Evolutionary conservation across 805 yeast genomes (phyloP).

Genomic region (Suhomyces xylopsoci): DNA sequence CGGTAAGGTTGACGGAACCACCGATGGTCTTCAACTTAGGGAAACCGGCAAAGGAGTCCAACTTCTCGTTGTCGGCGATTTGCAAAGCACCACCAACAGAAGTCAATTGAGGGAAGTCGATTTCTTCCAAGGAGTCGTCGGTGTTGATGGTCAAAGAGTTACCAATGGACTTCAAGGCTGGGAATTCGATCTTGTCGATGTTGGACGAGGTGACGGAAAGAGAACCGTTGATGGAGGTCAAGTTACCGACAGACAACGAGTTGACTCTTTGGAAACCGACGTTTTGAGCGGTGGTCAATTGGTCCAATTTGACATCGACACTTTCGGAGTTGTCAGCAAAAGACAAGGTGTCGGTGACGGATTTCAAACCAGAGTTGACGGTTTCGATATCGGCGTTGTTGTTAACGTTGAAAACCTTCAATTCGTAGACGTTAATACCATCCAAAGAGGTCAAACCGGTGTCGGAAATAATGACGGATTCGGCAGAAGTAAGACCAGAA

Average conservation of each 20-base stretch:
- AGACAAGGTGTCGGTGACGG: slow-evolving; percentile 71
- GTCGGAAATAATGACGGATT: slow-evolving; percentile 67
- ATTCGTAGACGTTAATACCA: slow-evolving; percentile 54
- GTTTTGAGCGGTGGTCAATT: slow-evolving; percentile 82
- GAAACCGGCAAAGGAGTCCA: slow-evolving; percentile 69
- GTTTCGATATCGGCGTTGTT: slow-evolving; percentile 80
- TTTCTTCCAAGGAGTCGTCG: slow-evolving; percentile 67
- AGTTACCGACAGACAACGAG: slow-evolving; percentile 64
- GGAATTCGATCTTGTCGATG: slow-evolving; percentile 52
- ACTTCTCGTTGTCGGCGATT: slow-evolving; percentile 78
- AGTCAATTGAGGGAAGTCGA: slow-evolving; percentile 68
- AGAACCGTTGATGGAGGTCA: slow-evolving; percentile 75
- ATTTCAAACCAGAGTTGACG: slow-evolving; percentile 66
- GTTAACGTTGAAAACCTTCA: slow-evolving; percentile 70
- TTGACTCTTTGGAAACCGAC: slow-evolving; percentile 79
- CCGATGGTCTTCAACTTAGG: slow-evolving; percentile 67
- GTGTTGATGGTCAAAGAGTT: slow-evolving; percentile 73
- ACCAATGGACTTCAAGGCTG: slow-evolving; percentile 63
- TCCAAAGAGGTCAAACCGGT: slow-evolving; percentile 65
- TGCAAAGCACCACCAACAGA: slow-evolving; percentile 91
- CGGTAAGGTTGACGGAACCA: slow-evolving; percentile 83
- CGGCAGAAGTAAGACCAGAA: slow-evolving; percentile 69
- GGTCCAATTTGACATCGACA: slow-evolving; percentile 65
- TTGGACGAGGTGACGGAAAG: slow-evolving; percentile 76
- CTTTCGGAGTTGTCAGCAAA: slow-evolving; percentile 83